Evolutionary conservation across 306 rosid genomes (phyloP).

Genomic region (Acacia acuminata): DNA sequence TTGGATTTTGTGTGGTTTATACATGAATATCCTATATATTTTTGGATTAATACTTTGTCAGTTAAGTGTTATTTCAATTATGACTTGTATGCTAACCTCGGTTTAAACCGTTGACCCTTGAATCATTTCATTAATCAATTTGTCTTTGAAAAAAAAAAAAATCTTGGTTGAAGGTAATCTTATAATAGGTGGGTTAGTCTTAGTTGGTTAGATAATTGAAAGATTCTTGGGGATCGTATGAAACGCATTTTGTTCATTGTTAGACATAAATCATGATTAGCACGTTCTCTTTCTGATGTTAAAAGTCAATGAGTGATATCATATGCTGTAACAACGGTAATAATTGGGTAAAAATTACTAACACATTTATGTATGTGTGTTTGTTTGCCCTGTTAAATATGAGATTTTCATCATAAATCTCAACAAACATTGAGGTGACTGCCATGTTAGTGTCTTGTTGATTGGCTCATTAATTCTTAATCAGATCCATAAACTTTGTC

Average conservation of each 20-base stretch:
- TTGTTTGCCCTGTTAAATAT: neutral
- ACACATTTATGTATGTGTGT: neutral
- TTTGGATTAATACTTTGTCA: no score
- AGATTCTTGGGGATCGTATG: neutral
- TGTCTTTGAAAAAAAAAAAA: no score
- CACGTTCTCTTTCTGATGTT: neutral
- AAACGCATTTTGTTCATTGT: neutral
- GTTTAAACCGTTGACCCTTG: no score
- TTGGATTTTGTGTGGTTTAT: no score
- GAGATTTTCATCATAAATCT: neutral
- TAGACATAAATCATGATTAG: neutral
- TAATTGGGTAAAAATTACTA: neutral
- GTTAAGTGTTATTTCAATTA: no score
- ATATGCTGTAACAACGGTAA: neutral
- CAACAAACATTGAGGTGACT: neutral
- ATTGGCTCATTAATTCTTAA: neutral
- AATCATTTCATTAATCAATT: no score
- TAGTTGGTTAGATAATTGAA: neutral
- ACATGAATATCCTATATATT: no score
- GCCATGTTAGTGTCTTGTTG: neutral
- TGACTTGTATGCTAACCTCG: no score
- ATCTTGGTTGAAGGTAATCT: neutral
- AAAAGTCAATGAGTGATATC: slow-evolving; percentile 5
- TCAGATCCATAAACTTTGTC: neutral
- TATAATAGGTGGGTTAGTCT: neutral